Conservation (phyloP, 768 basidiomycete species). For the Boletus sp. region DNA sequence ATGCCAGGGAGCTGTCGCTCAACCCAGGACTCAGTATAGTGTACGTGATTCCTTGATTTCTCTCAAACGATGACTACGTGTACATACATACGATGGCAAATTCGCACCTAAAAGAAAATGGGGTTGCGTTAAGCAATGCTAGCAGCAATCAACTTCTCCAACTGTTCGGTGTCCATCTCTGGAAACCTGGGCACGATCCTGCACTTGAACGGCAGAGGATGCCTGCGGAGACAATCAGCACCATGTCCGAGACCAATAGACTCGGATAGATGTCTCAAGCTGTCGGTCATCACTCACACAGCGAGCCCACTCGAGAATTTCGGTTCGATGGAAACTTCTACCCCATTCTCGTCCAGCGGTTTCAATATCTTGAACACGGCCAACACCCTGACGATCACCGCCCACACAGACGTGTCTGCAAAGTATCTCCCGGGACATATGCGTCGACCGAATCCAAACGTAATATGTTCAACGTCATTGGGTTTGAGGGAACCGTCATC, state of each 20-base stretch:
- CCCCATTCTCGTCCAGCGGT: conserved; percentile 7
- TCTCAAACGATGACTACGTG: too few species aligned
- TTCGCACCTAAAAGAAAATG: neutral
- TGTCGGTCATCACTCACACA: neutral
- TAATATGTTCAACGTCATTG: conserved; percentile 1
- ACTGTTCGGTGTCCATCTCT: neutral
- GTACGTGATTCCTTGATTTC: too few species aligned
- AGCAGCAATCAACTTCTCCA: conserved; percentile 3
- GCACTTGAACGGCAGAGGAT: neutral
- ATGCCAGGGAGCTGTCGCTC: too few species aligned
- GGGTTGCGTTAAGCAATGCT: neutral
- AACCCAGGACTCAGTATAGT: too few species aligned
- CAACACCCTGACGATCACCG: conserved; percentile 4
- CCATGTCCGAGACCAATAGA: neutral
- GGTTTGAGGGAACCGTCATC: conserved; percentile 14
- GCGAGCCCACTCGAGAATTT: neutral
- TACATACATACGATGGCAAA: too few species aligned
- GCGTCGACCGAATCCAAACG: conserved; percentile 27
- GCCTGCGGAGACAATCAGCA: neutral
- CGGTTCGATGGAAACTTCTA: conserved; percentile 5
- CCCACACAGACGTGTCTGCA: conserved; percentile 18
- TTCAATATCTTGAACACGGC: conserved; percentile 12
- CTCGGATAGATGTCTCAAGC: neutral
- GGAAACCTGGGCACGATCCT: conserved; percentile 4
- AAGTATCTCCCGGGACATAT: conserved; percentile 22